Conservation (phyloP, 1,139 yeast genomes). For the Blastobotrys serpentis region DNA sequence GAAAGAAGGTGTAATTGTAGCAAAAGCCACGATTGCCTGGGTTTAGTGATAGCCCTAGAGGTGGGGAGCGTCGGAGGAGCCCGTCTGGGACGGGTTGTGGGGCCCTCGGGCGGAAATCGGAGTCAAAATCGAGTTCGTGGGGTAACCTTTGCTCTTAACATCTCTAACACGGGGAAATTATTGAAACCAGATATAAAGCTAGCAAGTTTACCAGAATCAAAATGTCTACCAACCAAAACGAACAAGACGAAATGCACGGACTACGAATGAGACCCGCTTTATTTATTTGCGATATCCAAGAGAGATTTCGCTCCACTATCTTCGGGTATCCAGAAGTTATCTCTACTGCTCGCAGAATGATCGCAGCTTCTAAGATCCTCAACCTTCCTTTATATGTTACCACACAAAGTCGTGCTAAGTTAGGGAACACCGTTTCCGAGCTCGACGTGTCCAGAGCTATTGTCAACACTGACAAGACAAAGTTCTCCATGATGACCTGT, state of each 20-base stretch:
- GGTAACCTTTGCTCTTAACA: neutral
- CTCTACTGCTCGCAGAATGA: constrained; percentile 24
- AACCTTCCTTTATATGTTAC: constrained; percentile 32
- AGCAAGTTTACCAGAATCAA: neutral
- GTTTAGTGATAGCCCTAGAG: neutral
- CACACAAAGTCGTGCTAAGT: constrained; percentile 30
- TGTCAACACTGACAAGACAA: constrained; percentile 31
- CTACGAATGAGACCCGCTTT: constrained; percentile 30
- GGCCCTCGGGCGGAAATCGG: neutral
- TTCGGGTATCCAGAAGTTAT: constrained; percentile 28
- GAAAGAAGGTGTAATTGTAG: no score
- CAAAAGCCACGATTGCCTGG: neutral
- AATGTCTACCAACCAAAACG: constrained; percentile 6
- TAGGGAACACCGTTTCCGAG: constrained; percentile 32
- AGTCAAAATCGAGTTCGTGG: neutral
- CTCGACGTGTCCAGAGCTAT: constrained; percentile 26
- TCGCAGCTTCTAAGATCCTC: constrained; percentile 28
- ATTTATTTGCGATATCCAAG: constrained; percentile 32
- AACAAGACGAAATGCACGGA: constrained; percentile 9
- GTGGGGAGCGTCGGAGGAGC: constrained; percentile 1
- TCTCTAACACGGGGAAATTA: constrained; percentile 1
- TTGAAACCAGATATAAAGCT: neutral
- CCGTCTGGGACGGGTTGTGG: neutral
- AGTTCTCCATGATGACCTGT: constrained; percentile 32
- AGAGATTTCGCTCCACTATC: constrained; percentile 27